Percentiles rank a stretch among this genome's conserved stretches.
These are phyloP conservation scores for Pyrenophora tritici-repentis DNA, from an alignment of 2,329 filamentous ascomycete genomes.

Conservation along the genomic window DNA sequence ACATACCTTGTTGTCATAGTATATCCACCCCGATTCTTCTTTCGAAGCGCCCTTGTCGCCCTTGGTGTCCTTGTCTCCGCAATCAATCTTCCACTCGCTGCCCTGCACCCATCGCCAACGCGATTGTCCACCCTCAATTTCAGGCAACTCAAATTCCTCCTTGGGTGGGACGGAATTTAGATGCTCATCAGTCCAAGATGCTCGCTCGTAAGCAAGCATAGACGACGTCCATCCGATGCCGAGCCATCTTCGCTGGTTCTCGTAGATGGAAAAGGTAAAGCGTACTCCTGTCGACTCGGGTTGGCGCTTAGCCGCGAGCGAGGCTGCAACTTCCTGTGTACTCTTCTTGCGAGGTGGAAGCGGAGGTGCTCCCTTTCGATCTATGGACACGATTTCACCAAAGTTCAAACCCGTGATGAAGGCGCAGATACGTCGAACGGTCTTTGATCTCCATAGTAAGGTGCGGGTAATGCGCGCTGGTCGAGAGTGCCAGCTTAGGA, in stretches of 20 bases:
- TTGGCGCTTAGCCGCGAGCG: conserved; percentile 48
- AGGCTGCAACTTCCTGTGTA: conserved; percentile 54
- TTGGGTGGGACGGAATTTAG: conserved; percentile 78
- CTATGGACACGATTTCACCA: conserved; percentile 49
- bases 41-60: conserved; percentile 44
- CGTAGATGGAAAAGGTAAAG: conserved; percentile 95
- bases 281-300: conserved; percentile 74
- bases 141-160: conserved; percentile 71
- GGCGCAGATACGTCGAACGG: conserved; percentile 70
- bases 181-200: conserved; percentile 95
- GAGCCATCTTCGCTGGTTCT: conserved; percentile 95
- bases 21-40: conserved; percentile 83
- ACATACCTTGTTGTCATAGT: conserved; percentile 91
- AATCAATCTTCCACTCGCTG: conserved; percentile 86
- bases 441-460: conserved; percentile 86
- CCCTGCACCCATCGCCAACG: conserved; percentile 83
- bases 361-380: conserved; percentile 41
- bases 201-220: conserved; percentile 86
- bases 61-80: conserved; percentile 55
- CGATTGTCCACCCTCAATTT: conserved; percentile 66
- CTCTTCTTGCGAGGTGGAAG: conserved; percentile 53
- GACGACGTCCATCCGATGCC: conserved; percentile 94
- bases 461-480: conserved; percentile 83
- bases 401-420: conserved; percentile 83
- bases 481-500: conserved; percentile 89